These are phyloP conservation scores for Hypoxylon sp. DNA, from an alignment of 2,329 filamentous ascomycete genomes.

Conservation along the genomic window DNA sequence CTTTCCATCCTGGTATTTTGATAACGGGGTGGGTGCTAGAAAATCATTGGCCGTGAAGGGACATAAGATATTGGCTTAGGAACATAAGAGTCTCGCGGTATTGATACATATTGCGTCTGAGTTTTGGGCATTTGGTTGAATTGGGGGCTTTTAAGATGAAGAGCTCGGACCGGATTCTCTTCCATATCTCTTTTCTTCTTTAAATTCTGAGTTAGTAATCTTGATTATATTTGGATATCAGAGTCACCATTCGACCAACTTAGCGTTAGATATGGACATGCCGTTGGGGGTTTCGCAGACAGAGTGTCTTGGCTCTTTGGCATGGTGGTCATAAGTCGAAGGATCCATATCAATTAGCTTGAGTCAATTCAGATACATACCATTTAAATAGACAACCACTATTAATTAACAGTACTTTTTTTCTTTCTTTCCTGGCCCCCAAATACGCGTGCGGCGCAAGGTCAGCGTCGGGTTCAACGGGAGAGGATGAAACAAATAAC, in stretches of 20 bases:
- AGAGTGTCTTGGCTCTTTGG: background rate
- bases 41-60: background rate
- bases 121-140: background rate
- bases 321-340: background rate
- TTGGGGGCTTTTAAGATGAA: background rate
- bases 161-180: background rate
- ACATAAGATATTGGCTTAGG: background rate
- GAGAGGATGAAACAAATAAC: background rate
- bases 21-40: background rate
- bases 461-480: background rate
- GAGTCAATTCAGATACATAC: background rate
- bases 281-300: background rate
- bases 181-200: background rate
- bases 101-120: background rate
- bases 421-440: background rate
- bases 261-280: background rate
- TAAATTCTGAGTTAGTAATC: background rate
- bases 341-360: background rate
- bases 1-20: conserved; percentile 2
- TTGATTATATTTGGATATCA: background rate
- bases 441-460: background rate
- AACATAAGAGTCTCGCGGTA: background rate
- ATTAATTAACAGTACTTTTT: background rate
- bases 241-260: background rate
- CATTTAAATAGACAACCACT: background rate